Base-by-base conservation (phyloP, 2,329 filamentous ascomycete genomes). In the Dissoconium aciculare region DNA sequence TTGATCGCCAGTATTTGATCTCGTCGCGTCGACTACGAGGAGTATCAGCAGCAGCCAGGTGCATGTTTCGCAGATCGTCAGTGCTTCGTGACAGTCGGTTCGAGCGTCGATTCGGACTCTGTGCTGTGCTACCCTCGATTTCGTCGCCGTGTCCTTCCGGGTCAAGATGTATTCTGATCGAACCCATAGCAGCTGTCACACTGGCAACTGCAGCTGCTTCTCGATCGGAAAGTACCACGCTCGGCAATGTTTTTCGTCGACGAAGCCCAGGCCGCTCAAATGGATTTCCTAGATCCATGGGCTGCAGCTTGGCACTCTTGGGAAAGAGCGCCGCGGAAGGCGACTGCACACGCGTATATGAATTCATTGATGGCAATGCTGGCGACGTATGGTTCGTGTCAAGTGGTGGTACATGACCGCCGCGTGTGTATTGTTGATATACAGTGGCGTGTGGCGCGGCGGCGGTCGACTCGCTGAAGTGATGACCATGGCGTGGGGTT, bases 261-360 rank as follows among this genome's bases (percentile, higher is more conserved):
- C 42, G 36, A 12, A 51, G 41, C 23, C 39, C 37, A 27, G 35
- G 41, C 6, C 44, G 38, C 9, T 41, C 34, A 38, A 50, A 53
- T 9, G 53, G 51, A 31, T 48, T 51, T 17, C 41, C 46, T 5
- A 56, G 37, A 25, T 52, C 41, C 27, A 55, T 40, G 10, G 53
- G 53, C 39, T 55, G 54, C 25, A 56, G 37, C 12, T 42, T 39
- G 1, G 50, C 46, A 30, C 51, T 53, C 24, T 54, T 47, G 6
- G 53, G 53, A 32, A 56, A 56, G 13, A 53, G 45, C 5, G 55
- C 45, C 4, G 53, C 53, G 36, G 51, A 52, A 3, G 53, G 49
- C 3, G 52, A 54, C 19, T 23, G 19, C 19, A 23, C 19, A 8
- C 19, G 19, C n/a, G 8, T n/a, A n/a, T 8, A 23, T 23, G 19